Percentiles rank a stretch among this genome's conserved stretches.
phyloP scores from a whole-genome alignment of 108 stramenopile genomes.

The Skeletonema menzelii region DNA sequence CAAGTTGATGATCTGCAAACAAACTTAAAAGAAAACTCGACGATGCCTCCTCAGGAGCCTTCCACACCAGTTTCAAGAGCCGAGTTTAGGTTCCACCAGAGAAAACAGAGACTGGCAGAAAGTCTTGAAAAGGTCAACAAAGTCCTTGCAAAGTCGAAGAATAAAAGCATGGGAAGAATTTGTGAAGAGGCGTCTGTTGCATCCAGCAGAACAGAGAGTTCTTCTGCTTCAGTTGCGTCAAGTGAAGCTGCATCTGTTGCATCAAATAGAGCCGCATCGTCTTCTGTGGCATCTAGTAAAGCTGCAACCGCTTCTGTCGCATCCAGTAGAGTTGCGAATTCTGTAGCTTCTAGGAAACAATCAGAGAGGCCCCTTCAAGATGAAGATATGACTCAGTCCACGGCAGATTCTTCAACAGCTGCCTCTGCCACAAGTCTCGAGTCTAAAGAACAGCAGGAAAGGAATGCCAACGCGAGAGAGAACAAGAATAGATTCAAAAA shows the following conservation, averaged over 20 bases:
- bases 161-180: background rate
- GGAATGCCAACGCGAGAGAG: background rate
- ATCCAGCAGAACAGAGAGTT: background rate
- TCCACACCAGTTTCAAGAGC: constrained; percentile 35
- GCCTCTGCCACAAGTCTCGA: background rate
- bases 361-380: background rate
- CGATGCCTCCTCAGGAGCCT: constrained; percentile 20
- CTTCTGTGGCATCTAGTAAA: background rate
- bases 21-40: background rate
- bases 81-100: constrained; percentile 25
- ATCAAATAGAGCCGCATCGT: background rate
- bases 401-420: background rate
- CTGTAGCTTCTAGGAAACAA: background rate
- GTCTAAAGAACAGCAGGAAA: background rate
- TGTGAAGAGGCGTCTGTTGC: constrained; percentile 3
- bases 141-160: constrained; percentile 23
- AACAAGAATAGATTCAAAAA: background rate
- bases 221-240: background rate
- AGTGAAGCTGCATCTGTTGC: background rate
- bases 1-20: background rate
- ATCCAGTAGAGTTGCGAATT: background rate
- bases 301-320: background rate
- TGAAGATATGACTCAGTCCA: background rate
- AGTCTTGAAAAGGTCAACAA: constrained; percentile 38
- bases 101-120: constrained; percentile 28